Base-by-base conservation (phyloP, 805 yeast genomes). In the Pichia insulana region DNA sequence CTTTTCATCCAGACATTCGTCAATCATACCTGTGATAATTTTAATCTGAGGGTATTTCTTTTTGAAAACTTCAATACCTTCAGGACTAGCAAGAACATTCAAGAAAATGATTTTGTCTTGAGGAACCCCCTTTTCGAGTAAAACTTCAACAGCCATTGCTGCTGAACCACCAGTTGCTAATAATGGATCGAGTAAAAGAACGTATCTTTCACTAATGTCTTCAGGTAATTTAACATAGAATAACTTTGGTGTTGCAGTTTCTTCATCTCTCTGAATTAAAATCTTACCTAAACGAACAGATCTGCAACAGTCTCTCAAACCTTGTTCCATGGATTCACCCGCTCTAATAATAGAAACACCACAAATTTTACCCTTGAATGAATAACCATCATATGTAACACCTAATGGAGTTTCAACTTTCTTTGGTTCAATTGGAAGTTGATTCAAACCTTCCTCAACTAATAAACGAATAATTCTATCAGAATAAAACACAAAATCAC, bases 161-260 rank as follows among this genome's bases (percentile, higher is more conserved):
- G 97, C 98, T 47, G 96, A 84, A 39, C 98, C 98, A 52, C 98
- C 98, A 16, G 99, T 92, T 28, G 99, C 99, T 59, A 92, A 74
- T 94, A 92, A 84, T 44, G 99, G 98, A 58, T 92, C 99, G 51
- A 92, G 70, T 54, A 92, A 67, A 59, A 92, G 84, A 22, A 92
- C 97, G 55, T 80, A 92, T 52, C 98, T 73, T 15, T 83, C 83
- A 35, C 81, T 67, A 51, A 92, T 90, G 57, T 92, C 98, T 49
- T 80, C 86, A 16, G 99, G 99, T 49, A 92, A 73, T 62, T 92
- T 92, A 54, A 85, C 96, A 62, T 89, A 92, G 65, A 83, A 92
- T 42, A 92, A 68, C 61, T 87, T 85, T 34, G 98, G 97, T 53
- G 74, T 63, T 2, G 97, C 96, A 20, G 97, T 92, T 65, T 92